These are phyloP conservation scores for Aspergillus nidulans DNA, from an alignment of 495 filamentous ascomycete genomes.

Conservation along the genomic window DNA sequence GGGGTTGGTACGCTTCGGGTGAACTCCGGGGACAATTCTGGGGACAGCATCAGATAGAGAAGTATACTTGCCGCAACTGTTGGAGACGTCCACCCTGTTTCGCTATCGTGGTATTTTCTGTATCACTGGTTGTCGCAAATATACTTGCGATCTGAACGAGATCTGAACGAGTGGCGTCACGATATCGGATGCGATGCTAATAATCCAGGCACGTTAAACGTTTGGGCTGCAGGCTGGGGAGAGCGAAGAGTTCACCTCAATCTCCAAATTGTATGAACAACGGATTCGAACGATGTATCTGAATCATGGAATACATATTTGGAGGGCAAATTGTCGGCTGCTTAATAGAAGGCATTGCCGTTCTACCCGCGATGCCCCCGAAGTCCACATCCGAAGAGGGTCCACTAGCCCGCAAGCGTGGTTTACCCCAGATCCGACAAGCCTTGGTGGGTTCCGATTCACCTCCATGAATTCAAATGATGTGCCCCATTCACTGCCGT, in stretches of 20 bases:
- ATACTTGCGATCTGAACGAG: not conserved
- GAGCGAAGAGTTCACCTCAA: not conserved
- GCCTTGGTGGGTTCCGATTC: conserved; percentile 15
- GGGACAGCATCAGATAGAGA: not conserved
- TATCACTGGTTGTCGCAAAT: not conserved
- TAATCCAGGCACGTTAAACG: not conserved
- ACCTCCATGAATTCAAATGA: conserved; percentile 3
- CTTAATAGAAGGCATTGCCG: not conserved
- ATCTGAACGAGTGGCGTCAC: not conserved
- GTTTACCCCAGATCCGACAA: conserved; percentile 16
- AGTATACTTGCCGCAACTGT: not conserved
- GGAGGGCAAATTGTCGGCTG: not conserved
- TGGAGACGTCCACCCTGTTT: too few species aligned
- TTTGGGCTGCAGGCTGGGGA: not conserved
- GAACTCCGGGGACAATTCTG: not conserved
- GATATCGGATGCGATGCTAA: not conserved
- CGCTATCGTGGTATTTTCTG: not conserved
- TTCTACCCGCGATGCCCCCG: not conserved
- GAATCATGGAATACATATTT: not conserved
- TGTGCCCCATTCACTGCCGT: not conserved
- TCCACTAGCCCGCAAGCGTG: conserved; percentile 12
- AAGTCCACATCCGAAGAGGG: conserved; percentile 14
- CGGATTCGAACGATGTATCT: not conserved
- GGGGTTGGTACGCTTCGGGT: not conserved
- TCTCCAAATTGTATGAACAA: not conserved